Base-by-base conservation (phyloP, 2,329 filamentous ascomycete species). In the Arthroderma uncinatum region DNA sequence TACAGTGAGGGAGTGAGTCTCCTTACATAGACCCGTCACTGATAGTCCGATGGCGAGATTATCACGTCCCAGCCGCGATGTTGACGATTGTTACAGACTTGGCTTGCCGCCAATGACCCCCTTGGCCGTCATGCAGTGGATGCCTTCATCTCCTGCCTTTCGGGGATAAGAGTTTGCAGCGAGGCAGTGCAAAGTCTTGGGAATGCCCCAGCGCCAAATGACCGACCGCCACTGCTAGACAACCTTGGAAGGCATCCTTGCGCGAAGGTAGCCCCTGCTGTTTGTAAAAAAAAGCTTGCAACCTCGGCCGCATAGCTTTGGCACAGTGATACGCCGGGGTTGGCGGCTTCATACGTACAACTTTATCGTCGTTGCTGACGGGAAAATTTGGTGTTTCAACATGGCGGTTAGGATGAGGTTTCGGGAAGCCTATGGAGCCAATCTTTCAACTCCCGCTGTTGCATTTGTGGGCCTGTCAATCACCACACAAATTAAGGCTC, bases 131-230 rank as follows among this genome's bases (percentile, higher is more conserved):
- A 50, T 33, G 47, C 25, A 23, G 50, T 53, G 50, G 50, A 53
- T n/a, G 16, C 34, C 14, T 39, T 53, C 33, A 37, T 39, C 50
- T 53, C 50, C 50, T 53, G 36, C 50, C 30, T 30, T 36, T 37
- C 50, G 36, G 50, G 50, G 50, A 53, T 50, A 50, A 50, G 50
- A 53, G 30, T 53, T 53, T 39, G 21, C 25, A 52, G 25, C 28
- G 50, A 53, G 50, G 50, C 50, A 53, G 50, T 53, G 50, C 50
- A 47, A 53, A 53, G 50, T 53, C 50, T 53, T 53, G 50, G 50
- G 19, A 34, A 16, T 14, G 25, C 47, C 47, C 47, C 47, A 50
- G 47, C 47, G 47, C 19, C 47, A 50, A 48, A 48, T 21, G 42
- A 19, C 47, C 42, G 42, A 19, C 47, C 47, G 47, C 47, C 47